A percentile compares a stretch with the other conserved stretches of the same genome.
These are phyloP conservation scores for Boletus huronensis DNA, from an alignment of 768 basidiomycete species.

Conservation along the genomic window DNA sequence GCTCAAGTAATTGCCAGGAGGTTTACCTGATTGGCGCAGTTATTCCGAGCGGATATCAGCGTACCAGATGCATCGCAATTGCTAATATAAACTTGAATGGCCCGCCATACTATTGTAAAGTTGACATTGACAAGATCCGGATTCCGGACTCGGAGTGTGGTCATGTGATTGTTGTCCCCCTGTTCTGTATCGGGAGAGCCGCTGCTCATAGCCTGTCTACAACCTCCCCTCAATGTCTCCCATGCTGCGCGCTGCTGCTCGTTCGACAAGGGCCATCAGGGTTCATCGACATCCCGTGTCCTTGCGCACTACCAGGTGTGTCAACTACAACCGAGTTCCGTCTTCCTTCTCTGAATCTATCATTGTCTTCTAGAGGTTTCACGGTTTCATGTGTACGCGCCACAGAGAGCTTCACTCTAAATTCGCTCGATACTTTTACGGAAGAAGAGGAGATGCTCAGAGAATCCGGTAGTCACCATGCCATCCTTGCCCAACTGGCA, in stretches of 20 bases:
- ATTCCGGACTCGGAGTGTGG: too few species aligned
- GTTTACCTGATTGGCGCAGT: neutral
- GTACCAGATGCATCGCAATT: neutral
- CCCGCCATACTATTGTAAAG: too few species aligned
- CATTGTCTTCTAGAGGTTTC: conserved; percentile 19
- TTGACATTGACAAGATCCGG: neutral
- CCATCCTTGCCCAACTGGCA: neutral
- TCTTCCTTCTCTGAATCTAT: neutral
- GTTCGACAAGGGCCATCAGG: conserved; percentile 12
- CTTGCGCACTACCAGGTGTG: conserved; percentile 18
- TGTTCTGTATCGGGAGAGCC: too few species aligned
- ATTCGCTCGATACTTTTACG: conserved; percentile 78
- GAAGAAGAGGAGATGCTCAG: conserved; percentile 95
- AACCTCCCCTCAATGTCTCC: too few species aligned
- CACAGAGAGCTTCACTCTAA: conserved; percentile 34
- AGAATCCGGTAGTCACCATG: conserved; percentile 65
- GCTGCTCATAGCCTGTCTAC: too few species aligned
- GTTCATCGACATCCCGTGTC: neutral
- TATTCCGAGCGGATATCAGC: too few species aligned
- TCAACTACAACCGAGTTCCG: neutral
- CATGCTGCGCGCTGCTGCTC: conserved; percentile 26
- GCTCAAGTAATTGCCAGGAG: neutral
- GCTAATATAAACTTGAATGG: too few species aligned
- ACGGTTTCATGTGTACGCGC: conserved; percentile 22
- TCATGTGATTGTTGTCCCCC: too few species aligned